phyloP scores from a whole-genome alignment of 2,329 filamentous ascomycete species.

The Beauveria brongniartii region DNA sequence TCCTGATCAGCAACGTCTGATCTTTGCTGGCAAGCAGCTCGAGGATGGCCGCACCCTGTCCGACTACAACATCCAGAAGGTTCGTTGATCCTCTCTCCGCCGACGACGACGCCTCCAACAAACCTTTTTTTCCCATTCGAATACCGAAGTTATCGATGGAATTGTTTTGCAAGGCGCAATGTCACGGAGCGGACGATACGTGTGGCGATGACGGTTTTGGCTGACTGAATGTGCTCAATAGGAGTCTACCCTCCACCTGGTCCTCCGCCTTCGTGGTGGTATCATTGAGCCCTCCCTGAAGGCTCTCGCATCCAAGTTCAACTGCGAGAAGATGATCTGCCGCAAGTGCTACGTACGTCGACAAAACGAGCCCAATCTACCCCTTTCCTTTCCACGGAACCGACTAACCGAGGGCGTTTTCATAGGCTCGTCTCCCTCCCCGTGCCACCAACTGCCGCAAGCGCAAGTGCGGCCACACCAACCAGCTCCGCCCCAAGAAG shows the following conservation, averaged over 20 bases:
- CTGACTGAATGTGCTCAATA: slow-evolving; percentile 32
- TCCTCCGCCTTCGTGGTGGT: slow-evolving; percentile 97
- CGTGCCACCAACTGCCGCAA: slow-evolving; percentile 99
- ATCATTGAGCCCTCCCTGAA: slow-evolving; percentile 99
- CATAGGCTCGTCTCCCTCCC: slow-evolving; percentile 74
- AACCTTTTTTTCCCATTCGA: neutral
- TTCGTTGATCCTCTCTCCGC: slow-evolving; percentile 35
- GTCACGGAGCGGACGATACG: neutral
- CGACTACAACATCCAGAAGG: slow-evolving; percentile 99
- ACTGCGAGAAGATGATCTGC: slow-evolving; percentile 99
- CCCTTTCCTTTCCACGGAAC: neutral
- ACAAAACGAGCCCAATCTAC: neutral
- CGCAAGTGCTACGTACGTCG: slow-evolving; percentile 97
- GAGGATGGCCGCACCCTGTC: slow-evolving; percentile 95
- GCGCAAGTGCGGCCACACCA: slow-evolving; percentile 99
- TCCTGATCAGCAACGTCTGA: slow-evolving; percentile 95
- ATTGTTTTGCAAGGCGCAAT: neutral
- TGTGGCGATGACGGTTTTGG: slow-evolving; percentile 9
- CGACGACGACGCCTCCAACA: neutral
- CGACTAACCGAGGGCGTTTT: slow-evolving; percentile 5
- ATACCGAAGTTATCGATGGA: neutral
- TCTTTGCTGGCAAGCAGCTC: slow-evolving; percentile 98
- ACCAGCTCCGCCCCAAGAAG: slow-evolving; percentile 99
- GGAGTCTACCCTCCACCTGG: slow-evolving; percentile 97
- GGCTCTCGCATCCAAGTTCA: slow-evolving; percentile 97